These are phyloP conservation scores for Mollisia scopiformis DNA, from an alignment of 2,329 filamentous ascomycete species.

Conservation along the genomic window DNA sequence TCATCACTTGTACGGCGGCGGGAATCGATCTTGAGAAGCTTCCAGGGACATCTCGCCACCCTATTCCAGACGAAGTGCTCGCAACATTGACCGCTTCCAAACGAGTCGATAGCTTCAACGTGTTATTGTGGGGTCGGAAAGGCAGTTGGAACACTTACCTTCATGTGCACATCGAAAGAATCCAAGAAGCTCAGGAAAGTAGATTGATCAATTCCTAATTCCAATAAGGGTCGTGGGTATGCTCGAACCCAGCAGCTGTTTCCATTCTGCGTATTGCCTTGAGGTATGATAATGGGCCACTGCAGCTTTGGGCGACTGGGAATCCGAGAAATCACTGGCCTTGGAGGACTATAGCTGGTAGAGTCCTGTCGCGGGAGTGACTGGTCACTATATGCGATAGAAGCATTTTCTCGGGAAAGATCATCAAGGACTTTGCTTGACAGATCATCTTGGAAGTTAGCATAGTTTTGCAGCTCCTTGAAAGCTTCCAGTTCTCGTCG, in stretches of 20 bases:
- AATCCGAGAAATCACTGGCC: neutral
- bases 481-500: slow-evolving; percentile 16
- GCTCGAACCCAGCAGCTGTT: slow-evolving; percentile 51
- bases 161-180: slow-evolving; percentile 10
- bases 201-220: slow-evolving; percentile 48
- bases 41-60: slow-evolving; percentile 43
- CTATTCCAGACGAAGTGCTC: slow-evolving; percentile 40
- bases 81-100: slow-evolving; percentile 46
- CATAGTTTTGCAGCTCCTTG: slow-evolving; percentile 19
- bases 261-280: slow-evolving; percentile 49
- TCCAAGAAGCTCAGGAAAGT: slow-evolving; percentile 44
- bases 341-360: neutral
- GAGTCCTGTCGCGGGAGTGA: no score
- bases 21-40: slow-evolving; percentile 47
- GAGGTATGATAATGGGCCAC: slow-evolving; percentile 53
- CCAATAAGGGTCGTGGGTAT: slow-evolving; percentile 49
- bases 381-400: neutral
- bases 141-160: slow-evolving; percentile 1
- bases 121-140: slow-evolving; percentile 4
- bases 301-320: slow-evolving; percentile 34
- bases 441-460: slow-evolving; percentile 19
- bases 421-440: slow-evolving; percentile 18
- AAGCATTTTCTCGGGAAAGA: neutral
- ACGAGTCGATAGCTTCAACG: slow-evolving; percentile 33
- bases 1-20: slow-evolving; percentile 42